Base-by-base conservation (phyloP, 139 green algal species). In the Tetraselmis chui region DNA sequence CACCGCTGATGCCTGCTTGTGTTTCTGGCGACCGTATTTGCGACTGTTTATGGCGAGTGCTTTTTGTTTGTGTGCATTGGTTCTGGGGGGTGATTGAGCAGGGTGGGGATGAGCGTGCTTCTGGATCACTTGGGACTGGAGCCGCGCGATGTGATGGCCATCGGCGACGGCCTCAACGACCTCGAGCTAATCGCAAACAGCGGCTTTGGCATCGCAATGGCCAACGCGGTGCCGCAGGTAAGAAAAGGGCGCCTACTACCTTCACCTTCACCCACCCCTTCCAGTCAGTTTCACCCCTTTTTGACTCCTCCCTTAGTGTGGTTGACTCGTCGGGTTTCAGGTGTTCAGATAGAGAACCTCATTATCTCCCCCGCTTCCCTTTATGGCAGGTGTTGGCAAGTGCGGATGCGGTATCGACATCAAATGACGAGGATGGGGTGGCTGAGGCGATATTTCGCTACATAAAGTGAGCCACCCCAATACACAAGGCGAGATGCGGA, bases 131-230 rank as follows among this genome's bases (percentile, higher is more conserved):
- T 95, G 80, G 83, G 79, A 1, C 25, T 95, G 1, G 45, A 81
- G 1, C 24, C 59, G 1, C 27, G 76, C 1, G 22, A 85, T 23
- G 76, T 97, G 1, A 95, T 99, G 90, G 94, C 96, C 0, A 87
- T 98, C 1, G 96, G 96, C 0, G 96, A 99, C 83, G 96, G 96
- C 23, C 85, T 91, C 77, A 98, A 98, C 84, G 95, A 98, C 79
- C 83, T 95, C 59, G 88, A 94, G 25, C 91, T 98, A 87, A 83
- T 98, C 23, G 27, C 81, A 0, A 82, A 85, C 26, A 94, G 86
- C 2, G 96, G 95, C 1, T 29, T 97, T 22, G 96, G 95, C 0
- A 88, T 99, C n/a, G 96, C 95, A 0, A 99, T 99, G 95, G 95
- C 88, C 29, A 99, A 99, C 79, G 96, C 93, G 1, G 92, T 96